Base-by-base conservation (phyloP, 2,329 filamentous ascomycete species). In the Tolypocladium tropicale region DNA sequence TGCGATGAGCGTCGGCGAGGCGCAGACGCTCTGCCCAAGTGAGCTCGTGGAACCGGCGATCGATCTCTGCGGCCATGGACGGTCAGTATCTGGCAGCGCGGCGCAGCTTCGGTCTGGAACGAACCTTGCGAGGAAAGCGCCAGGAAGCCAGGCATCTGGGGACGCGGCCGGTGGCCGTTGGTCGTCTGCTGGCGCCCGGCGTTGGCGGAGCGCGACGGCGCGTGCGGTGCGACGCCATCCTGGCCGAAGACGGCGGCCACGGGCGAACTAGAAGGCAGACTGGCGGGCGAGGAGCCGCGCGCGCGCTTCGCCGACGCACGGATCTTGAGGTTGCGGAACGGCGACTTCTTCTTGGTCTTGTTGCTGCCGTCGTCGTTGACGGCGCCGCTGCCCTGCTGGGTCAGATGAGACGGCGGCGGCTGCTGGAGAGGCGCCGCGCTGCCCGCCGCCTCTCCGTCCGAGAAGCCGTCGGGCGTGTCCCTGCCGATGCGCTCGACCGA, bases 11-110 rank as follows among this genome's bases (percentile, higher is more conserved):
- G 54, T 72, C 72, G 32, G 72, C 64, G 7, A 78, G 57, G 43
- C 81, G 77, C 28, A 74, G 67, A 49, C 78, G 75, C 64, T 84
- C 81, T 48, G 73, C 72, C 78, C 78, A 81, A 21, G 71, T 71
- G 41, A 84, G 70, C 28, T 83, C 79, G 23, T 74, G 71, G 61
- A 81, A 83, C 60, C 77, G 80, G 59, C 63, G 61, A 36, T 76
- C 69, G 61, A 82, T 78, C 33, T 77, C 79, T 80, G 61, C 34
- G 23, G 37, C 34, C n/a, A 28, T 30, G 18, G 41, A 25, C 48
- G 6, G 7, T 63, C 37, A 62, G 59, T 48, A 53, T 56, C 39
- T 14, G 30, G 4, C 46, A n/a, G 28, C n/a, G 9, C 23, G 6
- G 52, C 25, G 34, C 14, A 18, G 25, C 34, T 16, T 3, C 21